Evolutionary conservation across 2,329 filamentous ascomycete genomes (phyloP), one percentile per base, ranked within the genome.

Genomic region (Lecanicillium sp.): DNA sequence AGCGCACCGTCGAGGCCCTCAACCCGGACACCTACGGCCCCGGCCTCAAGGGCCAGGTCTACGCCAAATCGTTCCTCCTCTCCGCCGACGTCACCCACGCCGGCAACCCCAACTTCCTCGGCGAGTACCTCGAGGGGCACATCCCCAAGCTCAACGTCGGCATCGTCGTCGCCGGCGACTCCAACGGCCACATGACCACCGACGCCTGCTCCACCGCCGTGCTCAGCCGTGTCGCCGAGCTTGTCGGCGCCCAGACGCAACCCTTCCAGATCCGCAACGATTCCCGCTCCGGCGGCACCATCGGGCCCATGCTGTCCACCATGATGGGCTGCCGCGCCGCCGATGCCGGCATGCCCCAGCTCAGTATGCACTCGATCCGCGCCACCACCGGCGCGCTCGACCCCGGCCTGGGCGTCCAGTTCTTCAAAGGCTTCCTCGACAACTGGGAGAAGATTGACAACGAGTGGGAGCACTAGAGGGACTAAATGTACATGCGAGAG

Each of bases 191-290:
- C 69, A 95, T 96, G 87, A 95, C 91, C 3, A 96, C 91, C 3
- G 90, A 97, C 62, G 82, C 84, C 48, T 81, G 95, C 15, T 93
- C 87, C 10, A 87, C 87, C 4, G 83, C 89, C 4, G 79, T 97
- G 51, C 71, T 97, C 29, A 80, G 84, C 56, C 79, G 87, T 21
- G 79, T 94, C 32, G 90, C 89, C 7, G 83, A 90, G 56, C 82
- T 87, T 51, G 78, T 75, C 52, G 87, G 74, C 43, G 81, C 80
- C 49, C 80, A 77, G 40, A 75, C 94, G 46, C 93, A 97, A 68
- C 73, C 86, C 5, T 97, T 97, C 75, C 90, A 95, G 75, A 97
- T 97, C 63, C 75, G 93, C 49, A 98, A 97, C 63, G 93, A 97
- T 67, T 85, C 79, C 9, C 75, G 91, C 47, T 88, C 83, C 60